A percentile compares a stretch with the other conserved stretches of the same genome.
phyloP scores from a whole-genome alignment of 257 asterid genomes.

The Solanum rostratum region DNA sequence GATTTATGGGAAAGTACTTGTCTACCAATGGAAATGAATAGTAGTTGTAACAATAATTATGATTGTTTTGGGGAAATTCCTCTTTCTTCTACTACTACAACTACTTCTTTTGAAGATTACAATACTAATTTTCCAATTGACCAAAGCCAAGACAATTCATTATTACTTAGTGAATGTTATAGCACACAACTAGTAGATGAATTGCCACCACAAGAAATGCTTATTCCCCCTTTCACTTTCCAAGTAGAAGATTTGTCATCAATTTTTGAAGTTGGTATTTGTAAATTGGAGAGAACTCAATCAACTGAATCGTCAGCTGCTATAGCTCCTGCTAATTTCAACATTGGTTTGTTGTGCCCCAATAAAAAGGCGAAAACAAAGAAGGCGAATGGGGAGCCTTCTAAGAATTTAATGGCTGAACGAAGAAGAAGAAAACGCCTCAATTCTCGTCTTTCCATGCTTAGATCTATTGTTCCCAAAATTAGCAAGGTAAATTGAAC shows the following conservation, averaged over 20 bases:
- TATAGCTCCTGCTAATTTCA: conserved; percentile 4
- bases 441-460: conserved; percentile 76
- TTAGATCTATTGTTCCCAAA: conserved; percentile 83
- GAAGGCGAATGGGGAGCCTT: conserved; percentile 45
- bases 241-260: conserved; percentile 4
- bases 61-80: neutral
- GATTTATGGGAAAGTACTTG: conserved; percentile 7
- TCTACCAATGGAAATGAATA: neutral
- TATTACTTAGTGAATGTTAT: neutral
- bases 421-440: conserved; percentile 65
- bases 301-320: neutral
- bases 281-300: conserved; percentile 17
- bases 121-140: conserved; percentile 2
- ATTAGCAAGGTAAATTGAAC: conserved; percentile 44
- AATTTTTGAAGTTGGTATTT: conserved; percentile 1
- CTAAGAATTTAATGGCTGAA: conserved; percentile 84
- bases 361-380: conserved; percentile 20
- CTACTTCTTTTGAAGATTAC: conserved; percentile 9
- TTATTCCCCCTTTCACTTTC: conserved; percentile 1
- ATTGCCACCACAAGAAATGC: conserved; percentile 22
- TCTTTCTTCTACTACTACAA: neutral
- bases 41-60: neutral
- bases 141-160: neutral
- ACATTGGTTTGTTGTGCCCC: conserved; percentile 7
- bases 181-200: conserved; percentile 17